Evolutionary conservation across 768 basidiomycete genomes (phyloP), one percentile per base, ranked within the genome.

Genomic region (Phylloporus sp.): DNA sequence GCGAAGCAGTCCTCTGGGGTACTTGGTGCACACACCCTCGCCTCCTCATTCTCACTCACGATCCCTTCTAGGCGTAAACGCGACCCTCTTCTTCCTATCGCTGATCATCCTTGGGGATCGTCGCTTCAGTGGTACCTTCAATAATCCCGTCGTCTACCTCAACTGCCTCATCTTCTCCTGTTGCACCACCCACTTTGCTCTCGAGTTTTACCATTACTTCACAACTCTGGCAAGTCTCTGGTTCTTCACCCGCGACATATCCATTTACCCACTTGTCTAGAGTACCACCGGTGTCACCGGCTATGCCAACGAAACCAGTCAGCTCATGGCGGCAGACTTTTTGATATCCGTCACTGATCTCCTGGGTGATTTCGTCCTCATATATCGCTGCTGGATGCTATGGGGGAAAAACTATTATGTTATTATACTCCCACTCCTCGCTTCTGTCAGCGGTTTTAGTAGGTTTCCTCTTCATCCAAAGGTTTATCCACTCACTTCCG

Each of bases 351-450:
- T 70, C 27, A 58, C 63, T 0, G 69, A 71, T 50, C 62, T 72
- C 31, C 24, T 69, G 18, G 70, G 69, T 2, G 60, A 71, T 52
- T 14, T 64, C 28, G 49, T 66, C 37, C 62, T 73, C 27, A 51
- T 70, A 23, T 73, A 72, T 45, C 73, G 74, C 27, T 72, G 70
- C 56, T 75, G 69, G 64, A 53, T 69, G 49, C 37, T 75, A 37
- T 75, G 72, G 70, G 62, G 53, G 2, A 56, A 51, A 39, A 68
- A 63, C 31, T 64, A 64, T 45, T 63, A 58, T 46, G 35, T 74
- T 28, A 38, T 66, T 22, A 31, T 69, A 20, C 37, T 72, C 2
- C 73, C 72, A 4, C 35, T 65, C 43, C 55, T 73, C 9, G 50
- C 64, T 8, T 57, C 72, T 1, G 10, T 71, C 10, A 58, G 49